phyloP scores from a whole-genome alignment of 441 rosid species.

The Brassica hybrid region DNA sequence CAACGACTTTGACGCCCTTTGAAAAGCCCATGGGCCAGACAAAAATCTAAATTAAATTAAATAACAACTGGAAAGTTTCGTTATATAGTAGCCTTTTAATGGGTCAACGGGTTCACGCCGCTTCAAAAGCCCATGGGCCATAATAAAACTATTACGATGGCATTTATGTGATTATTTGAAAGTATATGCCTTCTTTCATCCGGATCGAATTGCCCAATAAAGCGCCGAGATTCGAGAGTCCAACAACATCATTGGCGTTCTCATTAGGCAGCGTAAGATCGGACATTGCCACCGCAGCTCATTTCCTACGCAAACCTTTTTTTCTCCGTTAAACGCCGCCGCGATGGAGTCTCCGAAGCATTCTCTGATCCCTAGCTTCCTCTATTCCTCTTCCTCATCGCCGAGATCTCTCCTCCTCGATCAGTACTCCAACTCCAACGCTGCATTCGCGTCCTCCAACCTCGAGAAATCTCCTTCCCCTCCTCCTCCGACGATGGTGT shows the following conservation, averaged over 20 bases:
- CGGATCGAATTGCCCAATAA: constrained; percentile 28
- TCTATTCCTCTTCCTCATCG: constrained; percentile 64
- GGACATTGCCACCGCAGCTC: constrained; percentile 14
- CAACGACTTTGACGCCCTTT: constrained; percentile 32
- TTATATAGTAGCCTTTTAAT: constrained; percentile 7
- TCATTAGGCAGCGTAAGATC: constrained; percentile 26
- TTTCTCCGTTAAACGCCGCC: constrained; percentile 13
- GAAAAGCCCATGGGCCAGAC: constrained; percentile 18
- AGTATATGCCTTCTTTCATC: constrained; percentile 28
- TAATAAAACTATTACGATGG: constrained; percentile 20
- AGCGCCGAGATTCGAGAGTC: constrained; percentile 22
- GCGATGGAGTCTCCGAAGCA: constrained; percentile 56
- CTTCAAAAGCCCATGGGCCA: constrained; percentile 47
- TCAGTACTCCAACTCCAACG: constrained; percentile 42
- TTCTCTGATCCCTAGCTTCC: constrained; percentile 75
- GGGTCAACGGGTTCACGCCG: constrained; percentile 28
- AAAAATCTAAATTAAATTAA: not conserved
- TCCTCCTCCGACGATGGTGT: constrained; percentile 24
- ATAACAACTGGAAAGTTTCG: not conserved
- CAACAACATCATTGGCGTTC: constrained; percentile 17
- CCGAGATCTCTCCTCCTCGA: constrained; percentile 49
- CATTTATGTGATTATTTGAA: constrained; percentile 15
- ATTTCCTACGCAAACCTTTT: constrained; percentile 16
- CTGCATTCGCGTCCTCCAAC: constrained; percentile 41
- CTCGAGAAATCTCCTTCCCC: constrained; percentile 35